Percentiles rank a stretch among this genome's conserved stretches.
phyloP scores from a whole-genome alignment of 2,329 filamentous ascomycete genomes.

The Aspergillus sp. region DNA sequence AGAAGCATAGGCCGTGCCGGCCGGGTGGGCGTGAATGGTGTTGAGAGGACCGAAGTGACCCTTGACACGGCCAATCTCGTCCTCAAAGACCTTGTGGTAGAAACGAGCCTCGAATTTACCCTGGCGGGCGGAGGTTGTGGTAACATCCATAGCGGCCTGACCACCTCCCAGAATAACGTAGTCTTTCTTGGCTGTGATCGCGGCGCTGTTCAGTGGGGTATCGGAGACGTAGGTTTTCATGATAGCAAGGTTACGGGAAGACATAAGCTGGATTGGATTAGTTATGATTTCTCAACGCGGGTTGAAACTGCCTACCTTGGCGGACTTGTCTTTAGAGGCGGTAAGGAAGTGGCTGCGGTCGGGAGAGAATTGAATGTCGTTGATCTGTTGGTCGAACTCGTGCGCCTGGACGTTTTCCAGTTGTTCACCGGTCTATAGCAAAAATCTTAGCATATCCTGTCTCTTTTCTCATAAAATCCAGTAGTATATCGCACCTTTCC shows the following conservation, averaged over 20 bases:
- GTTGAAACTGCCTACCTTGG: constrained; percentile 63
- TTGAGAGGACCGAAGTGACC: constrained; percentile 97
- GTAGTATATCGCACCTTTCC: constrained; percentile 63
- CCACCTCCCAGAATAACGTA: constrained; percentile 97
- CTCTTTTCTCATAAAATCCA: not conserved
- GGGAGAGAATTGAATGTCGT: constrained; percentile 89
- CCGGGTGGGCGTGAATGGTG: constrained; percentile 90
- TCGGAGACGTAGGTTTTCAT: constrained; percentile 92
- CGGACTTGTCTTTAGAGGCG: constrained; percentile 94
- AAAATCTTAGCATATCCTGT: not conserved
- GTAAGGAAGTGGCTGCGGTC: constrained; percentile 99
- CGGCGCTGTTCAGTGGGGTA: constrained; percentile 93
- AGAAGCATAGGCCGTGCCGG: constrained; percentile 87
- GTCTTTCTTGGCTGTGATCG: constrained; percentile 93
- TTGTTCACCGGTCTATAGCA: constrained; percentile 69
- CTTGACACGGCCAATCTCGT: constrained; percentile 95
- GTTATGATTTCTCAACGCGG: not conserved
- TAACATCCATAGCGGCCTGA: constrained; percentile 98
- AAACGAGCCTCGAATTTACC: constrained; percentile 99
- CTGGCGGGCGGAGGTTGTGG: constrained; percentile 87
- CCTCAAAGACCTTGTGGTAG: constrained; percentile 99
- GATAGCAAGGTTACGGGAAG: constrained; percentile 80
- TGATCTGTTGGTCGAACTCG: constrained; percentile 79
- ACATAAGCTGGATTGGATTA: constrained; percentile 63
- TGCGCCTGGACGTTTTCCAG: constrained; percentile 80